phyloP scores from a whole-genome alignment of 805 yeast genomes.

The Maudiozyma barnettii region DNA sequence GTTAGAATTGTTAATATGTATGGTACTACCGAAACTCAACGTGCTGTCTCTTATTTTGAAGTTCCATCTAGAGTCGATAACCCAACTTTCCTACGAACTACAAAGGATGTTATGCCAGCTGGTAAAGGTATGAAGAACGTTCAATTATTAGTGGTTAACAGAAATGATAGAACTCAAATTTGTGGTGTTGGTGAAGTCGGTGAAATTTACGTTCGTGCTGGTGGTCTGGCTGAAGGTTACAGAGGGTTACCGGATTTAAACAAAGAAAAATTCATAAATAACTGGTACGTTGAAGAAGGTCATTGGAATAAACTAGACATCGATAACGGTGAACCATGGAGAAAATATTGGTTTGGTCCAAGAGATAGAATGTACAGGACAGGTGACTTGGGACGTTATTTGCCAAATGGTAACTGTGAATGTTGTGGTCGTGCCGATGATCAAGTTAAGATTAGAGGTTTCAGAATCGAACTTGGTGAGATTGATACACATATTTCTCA shows the following conservation, averaged over 20 bases:
- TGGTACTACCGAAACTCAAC: slow-evolving; percentile 98
- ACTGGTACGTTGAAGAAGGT: slow-evolving; percentile 74
- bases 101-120: slow-evolving; percentile 96
- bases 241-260: slow-evolving; percentile 85
- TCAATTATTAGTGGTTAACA: slow-evolving; percentile 85
- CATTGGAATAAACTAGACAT: slow-evolving; percentile 55
- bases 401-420: slow-evolving; percentile 96
- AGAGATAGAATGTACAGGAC: slow-evolving; percentile 94
- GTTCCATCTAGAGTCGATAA: slow-evolving; percentile 66
- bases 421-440: slow-evolving; percentile 99
- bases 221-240: slow-evolving; percentile 94
- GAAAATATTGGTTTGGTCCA: slow-evolving; percentile 81
- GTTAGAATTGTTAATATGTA: slow-evolving; percentile 93
- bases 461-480: slow-evolving; percentile 96
- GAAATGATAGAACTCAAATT: slow-evolving; percentile 76
- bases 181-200: slow-evolving; percentile 99
- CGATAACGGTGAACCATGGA: slow-evolving; percentile 48
- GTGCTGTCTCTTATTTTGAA: slow-evolving; percentile 92
- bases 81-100: slow-evolving; percentile 63
- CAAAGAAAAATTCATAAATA: slow-evolving; percentile 74
- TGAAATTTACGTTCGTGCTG: slow-evolving; percentile 96
- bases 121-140: slow-evolving; percentile 97
- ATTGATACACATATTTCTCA: slow-evolving; percentile 95
- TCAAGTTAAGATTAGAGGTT: slow-evolving; percentile 96
- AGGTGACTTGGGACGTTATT: slow-evolving; percentile 93